Conservation (phyloP, 2,329 filamentous ascomycete species). For the Colletotrichum chrysophilum region DNA sequence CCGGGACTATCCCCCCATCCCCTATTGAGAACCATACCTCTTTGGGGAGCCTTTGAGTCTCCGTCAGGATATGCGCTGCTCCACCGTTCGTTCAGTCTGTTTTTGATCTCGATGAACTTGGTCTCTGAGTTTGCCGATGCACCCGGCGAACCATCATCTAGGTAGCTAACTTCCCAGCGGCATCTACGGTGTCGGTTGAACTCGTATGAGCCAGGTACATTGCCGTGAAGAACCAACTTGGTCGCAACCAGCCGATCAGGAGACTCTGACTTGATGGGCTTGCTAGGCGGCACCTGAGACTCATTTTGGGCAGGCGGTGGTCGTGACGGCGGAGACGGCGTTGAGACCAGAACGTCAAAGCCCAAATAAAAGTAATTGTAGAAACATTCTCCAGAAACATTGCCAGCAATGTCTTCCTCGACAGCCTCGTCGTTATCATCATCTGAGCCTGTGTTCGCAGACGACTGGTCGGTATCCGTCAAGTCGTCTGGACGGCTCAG, state of each 20-base stretch:
- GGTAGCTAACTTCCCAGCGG: constrained; percentile 79
- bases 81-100: constrained; percentile 72
- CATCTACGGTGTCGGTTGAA: constrained; percentile 94
- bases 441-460: constrained; percentile 73
- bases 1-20: constrained; percentile 92
- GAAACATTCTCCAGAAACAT: constrained; percentile 77
- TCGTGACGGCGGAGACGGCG: constrained; percentile 69
- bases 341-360: constrained; percentile 91
- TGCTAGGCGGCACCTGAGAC: constrained; percentile 29
- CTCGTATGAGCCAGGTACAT: constrained; percentile 93
- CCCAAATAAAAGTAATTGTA: constrained; percentile 98
- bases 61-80: constrained; percentile 65
- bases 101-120: constrained; percentile 75
- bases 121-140: constrained; percentile 75
- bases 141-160: constrained; percentile 48
- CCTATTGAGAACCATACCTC: constrained; percentile 88
- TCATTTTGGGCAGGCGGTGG: constrained; percentile 55
- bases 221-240: constrained; percentile 92
- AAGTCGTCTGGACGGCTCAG: constrained; percentile 58
- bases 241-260: constrained; percentile 80
- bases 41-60: constrained; percentile 56
- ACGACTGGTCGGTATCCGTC: constrained; percentile 78
- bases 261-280: constrained; percentile 43
- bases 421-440: constrained; percentile 65
- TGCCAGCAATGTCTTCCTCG: constrained; percentile 59